Evolutionary conservation across 441 rosid genomes (phyloP).

Genomic region (Populus tomentosa): DNA sequence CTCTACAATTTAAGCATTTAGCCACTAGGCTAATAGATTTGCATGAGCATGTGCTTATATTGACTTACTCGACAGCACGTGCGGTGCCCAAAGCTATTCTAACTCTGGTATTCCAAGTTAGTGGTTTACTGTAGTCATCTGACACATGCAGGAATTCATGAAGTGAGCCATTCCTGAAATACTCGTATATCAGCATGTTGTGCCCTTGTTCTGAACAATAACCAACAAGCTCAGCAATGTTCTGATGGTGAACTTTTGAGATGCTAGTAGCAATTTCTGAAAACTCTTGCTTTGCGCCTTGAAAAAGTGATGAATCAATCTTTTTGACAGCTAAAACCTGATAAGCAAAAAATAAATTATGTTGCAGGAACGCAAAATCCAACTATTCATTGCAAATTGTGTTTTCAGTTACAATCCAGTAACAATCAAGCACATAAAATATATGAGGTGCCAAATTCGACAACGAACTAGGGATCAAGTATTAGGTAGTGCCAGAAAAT

Average conservation of each 20-base stretch:
- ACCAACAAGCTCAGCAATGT: conserved; percentile 74
- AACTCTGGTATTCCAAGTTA: conserved; percentile 97
- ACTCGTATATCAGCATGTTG: conserved; percentile 63
- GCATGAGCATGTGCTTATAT: background rate
- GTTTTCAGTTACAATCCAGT: background rate
- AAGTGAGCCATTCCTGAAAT: conserved; percentile 84
- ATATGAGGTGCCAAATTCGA: too few relatives aligned
- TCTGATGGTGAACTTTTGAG: conserved; percentile 74
- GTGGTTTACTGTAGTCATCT: conserved; percentile 88
- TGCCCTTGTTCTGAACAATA: conserved; percentile 81
- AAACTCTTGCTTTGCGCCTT: conserved; percentile 37
- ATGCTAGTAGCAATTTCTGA: conserved; percentile 57
- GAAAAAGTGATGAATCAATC: conserved; percentile 65
- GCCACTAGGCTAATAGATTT: background rate
- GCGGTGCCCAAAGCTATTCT: conserved; percentile 89
- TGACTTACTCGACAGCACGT: conserved; percentile 76
- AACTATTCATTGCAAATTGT: background rate
- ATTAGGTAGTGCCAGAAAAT: background rate
- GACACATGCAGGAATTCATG: conserved; percentile 80
- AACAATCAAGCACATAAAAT: background rate
- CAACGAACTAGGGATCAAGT: too few relatives aligned
- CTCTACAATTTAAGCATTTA: too few relatives aligned
- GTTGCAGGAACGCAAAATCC: background rate
- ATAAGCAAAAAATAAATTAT: background rate
- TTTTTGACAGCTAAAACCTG: conserved; percentile 87